Evolutionary conservation across 352 stramenopile genomes (phyloP), one percentile per base, ranked within the genome.

Genomic region (Phytophthora multivora): DNA sequence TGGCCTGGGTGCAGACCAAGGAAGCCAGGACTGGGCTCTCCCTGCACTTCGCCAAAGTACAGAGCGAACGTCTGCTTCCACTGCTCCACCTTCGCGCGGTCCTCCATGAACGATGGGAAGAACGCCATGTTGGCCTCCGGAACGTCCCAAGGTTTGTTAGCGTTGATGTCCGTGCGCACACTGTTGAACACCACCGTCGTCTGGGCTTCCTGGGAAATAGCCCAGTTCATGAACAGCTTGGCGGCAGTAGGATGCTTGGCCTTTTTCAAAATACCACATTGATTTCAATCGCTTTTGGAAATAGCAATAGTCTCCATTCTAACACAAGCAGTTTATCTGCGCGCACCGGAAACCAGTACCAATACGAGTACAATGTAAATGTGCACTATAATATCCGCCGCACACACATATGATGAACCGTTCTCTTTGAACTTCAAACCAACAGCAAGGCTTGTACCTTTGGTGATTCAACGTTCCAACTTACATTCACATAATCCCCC

Each of bases 201-300:
- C 52, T 86, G 74, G 11, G 49, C 48, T 2, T 80, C 54, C 43
- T 80, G 64, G 16, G 61, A 73, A 5, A 80, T 10, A 46, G 73
- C 42, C 75, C 78, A 88, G 71, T 85, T 88, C 59, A 84, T 57
- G 47, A 88, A 75, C 41, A 85, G 52, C 60, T 88, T 88, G 21
- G 75, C 73, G 0, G 78, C 75, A 3, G 75, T 70, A 25, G 66
- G 63, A 57, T 84, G 74, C 40, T 71, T 80, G 7, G 68, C 71
- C 53, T 86, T 79, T 33, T 33, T 33, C 28, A 33, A 23, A 23
- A 23, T 23, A 23, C n/a, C n/a, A n/a, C n/a, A n/a, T n/a, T n/a
- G n/a, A n/a, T n/a, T n/a, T n/a, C n/a, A n/a, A n/a, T n/a, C n/a
- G n/a, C n/a, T n/a, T n/a, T n/a, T n/a, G n/a, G n/a, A n/a, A n/a